Conservation (phyloP, 2,329 filamentous ascomycete genomes). For the Colletotrichum viniferum region DNA sequence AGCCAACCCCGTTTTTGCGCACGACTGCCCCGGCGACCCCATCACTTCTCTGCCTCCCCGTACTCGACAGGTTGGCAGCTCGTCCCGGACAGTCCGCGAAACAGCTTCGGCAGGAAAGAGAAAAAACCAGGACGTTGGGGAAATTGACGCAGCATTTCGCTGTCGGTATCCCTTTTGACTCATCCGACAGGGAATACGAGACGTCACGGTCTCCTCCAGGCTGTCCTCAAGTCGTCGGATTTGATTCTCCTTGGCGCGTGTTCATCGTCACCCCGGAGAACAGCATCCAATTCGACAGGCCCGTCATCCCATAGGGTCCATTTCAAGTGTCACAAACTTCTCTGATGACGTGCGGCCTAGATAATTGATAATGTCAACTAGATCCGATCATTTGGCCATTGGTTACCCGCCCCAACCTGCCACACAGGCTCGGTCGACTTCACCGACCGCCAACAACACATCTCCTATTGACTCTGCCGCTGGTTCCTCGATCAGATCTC, state of each 20-base stretch:
- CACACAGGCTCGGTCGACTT: constrained; percentile 74
- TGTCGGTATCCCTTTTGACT: not conserved
- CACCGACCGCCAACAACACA: constrained; percentile 79
- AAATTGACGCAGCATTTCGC: not conserved
- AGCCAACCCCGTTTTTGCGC: constrained; percentile 4
- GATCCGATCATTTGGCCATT: constrained; percentile 85
- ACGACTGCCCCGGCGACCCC: not conserved
- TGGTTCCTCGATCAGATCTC: constrained; percentile 68
- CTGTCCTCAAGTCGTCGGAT: constrained; percentile 6
- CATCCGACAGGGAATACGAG: constrained; percentile 10
- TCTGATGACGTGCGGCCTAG: constrained; percentile 54
- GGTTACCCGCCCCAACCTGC: constrained; percentile 77
- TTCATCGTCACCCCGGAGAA: not conserved
- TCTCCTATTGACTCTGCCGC: constrained; percentile 78
- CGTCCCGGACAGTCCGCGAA: not conserved
- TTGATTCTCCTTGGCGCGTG: not conserved
- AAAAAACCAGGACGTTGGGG: not conserved
- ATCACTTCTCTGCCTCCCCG: constrained; percentile 1
- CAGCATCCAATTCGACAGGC: constrained; percentile 1
- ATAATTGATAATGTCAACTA: constrained; percentile 95
- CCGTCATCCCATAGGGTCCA: not conserved
- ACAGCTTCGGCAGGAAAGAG: not conserved
- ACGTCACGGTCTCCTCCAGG: not conserved
- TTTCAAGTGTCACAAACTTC: constrained; percentile 2
- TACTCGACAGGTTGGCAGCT: not conserved